Base-by-base conservation (phyloP, 140 eudicot species). In the Flaveria floridana region DNA sequence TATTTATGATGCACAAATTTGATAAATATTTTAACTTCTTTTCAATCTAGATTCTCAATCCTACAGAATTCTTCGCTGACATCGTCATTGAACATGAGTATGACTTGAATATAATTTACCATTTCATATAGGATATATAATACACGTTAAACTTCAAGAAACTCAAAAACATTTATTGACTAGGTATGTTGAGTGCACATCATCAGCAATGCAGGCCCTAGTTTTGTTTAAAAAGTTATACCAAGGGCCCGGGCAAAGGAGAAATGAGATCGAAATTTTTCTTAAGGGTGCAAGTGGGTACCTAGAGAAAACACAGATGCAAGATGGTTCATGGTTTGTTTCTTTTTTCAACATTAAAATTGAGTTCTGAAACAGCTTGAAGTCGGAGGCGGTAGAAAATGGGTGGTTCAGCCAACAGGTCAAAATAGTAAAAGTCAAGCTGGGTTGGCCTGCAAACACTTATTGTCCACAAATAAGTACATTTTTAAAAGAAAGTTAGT, bases 171-270 rank as follows among this genome's bases (percentile, higher is more conserved):
- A 23, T 6, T 26, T 61, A 30, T 51, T 75, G 46, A 73, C 28
- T 71, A 92, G 96, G 89, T 87, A 90, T 57, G 92, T 86, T 14
- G 98, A 93, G 78, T 86, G 92, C 80, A 92, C 98, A 58, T 73
- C 91, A 66, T 70, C 96, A 34, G 89, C 86, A 21, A 90, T 89
- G 37, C 93, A 92, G 47, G 93, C 92, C n/a, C 73, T 92, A n/a
- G 85, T 83, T 25, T 39, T 84, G 81, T 92, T 92, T 71, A 87
- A 81, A 76, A 82, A 80, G 78, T 68, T 86, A 59, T 84, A 89
- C 80, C 98, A 96, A 11, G 71, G 68, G 41, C 98, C 98, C 14
- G 69, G 65, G 41, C 95, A 89, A 68, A 70, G 96, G 58, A 77
- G 53, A 68, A 71, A 85, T 20, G 95, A 92, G 76, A 88, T 92